A percentile compares a stretch with the other conserved stretches of the same genome.
phyloP scores from a whole-genome alignment of 2,329 filamentous ascomycete species.

The Penicillium rolfsii region DNA sequence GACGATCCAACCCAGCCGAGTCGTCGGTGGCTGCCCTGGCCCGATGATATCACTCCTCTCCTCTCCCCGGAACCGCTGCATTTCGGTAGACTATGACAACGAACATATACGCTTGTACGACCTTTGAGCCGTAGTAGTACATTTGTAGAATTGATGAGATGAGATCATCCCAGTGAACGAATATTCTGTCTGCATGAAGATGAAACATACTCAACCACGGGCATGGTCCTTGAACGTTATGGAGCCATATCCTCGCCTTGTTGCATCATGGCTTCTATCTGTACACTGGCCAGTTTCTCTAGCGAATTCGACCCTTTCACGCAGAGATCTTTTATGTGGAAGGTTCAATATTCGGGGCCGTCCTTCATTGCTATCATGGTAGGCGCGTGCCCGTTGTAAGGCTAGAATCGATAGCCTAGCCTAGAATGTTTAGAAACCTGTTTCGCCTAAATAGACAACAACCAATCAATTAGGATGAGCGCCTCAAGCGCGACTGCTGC shows the following conservation, averaged over 20 bases:
- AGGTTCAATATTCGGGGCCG: not conserved
- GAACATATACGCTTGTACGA: not conserved
- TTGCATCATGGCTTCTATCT: not conserved
- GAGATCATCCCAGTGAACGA: not conserved
- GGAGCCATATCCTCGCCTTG: not conserved
- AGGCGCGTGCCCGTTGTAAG: not conserved
- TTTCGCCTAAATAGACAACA: not conserved
- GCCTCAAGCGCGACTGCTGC: not conserved
- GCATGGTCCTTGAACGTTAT: not conserved
- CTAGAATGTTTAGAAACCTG: constrained; percentile 4
- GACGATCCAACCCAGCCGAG: not conserved
- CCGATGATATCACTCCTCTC: constrained; percentile 19
- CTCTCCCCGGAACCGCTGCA: not conserved
- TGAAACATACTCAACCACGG: constrained; percentile 3
- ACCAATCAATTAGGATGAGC: not conserved
- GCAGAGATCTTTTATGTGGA: not conserved
- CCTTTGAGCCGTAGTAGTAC: not conserved
- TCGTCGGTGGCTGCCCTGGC: constrained; percentile 7
- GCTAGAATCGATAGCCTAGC: not conserved
- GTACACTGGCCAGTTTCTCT: not conserved
- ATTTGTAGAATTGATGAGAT: not conserved
- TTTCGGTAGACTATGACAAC: not conserved
- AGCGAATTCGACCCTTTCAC: not conserved
- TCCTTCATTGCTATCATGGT: not conserved
- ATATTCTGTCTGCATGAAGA: not conserved